Conservation (phyloP, 2,329 filamentous ascomycete genomes). For the Paradendryphiella salina region DNA sequence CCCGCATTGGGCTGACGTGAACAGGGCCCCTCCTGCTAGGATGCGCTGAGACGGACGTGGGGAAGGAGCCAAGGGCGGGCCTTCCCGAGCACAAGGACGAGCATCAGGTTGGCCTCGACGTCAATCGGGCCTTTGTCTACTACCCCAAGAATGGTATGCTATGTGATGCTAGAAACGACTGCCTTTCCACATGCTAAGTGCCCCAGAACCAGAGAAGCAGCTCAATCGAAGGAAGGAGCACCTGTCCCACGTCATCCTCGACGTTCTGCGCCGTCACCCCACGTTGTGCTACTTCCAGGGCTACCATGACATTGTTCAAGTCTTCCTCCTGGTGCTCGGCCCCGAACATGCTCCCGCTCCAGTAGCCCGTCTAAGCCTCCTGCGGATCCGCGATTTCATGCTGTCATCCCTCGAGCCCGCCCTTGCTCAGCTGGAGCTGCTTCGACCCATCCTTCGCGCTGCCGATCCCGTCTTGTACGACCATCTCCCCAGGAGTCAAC, state of each 20-base stretch:
- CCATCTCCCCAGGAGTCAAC: constrained; percentile 77
- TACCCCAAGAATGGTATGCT: constrained; percentile 74
- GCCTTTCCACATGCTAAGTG: constrained; percentile 13
- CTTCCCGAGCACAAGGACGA: constrained; percentile 82
- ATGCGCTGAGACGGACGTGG: constrained; percentile 27
- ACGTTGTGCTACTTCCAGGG: constrained; percentile 96
- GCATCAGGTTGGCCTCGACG: constrained; percentile 87
- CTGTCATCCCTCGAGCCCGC: constrained; percentile 82
- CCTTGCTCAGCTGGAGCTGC: constrained; percentile 79
- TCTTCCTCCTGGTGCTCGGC: constrained; percentile 83
- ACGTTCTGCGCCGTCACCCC: constrained; percentile 78
- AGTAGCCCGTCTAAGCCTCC: constrained; percentile 78
- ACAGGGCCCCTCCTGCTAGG: constrained; percentile 65
- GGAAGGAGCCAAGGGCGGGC: constrained; percentile 57
- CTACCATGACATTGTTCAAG: constrained; percentile 97
- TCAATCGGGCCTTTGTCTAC: constrained; percentile 95
- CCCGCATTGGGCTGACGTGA: constrained; percentile 18
- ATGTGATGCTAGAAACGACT: neutral
- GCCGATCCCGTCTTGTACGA: constrained; percentile 71
- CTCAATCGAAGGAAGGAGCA: constrained; percentile 72
- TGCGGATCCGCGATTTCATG: constrained; percentile 98
- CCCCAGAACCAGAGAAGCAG: constrained; percentile 71
- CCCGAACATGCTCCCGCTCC: constrained; percentile 62
- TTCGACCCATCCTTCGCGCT: constrained; percentile 76
- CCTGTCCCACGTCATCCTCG: constrained; percentile 77